A percentile compares a stretch with the other conserved stretches of the same genome.
phyloP scores from a whole-genome alignment of 805 yeast genomes.

The Teunomyces kruisii region DNA sequence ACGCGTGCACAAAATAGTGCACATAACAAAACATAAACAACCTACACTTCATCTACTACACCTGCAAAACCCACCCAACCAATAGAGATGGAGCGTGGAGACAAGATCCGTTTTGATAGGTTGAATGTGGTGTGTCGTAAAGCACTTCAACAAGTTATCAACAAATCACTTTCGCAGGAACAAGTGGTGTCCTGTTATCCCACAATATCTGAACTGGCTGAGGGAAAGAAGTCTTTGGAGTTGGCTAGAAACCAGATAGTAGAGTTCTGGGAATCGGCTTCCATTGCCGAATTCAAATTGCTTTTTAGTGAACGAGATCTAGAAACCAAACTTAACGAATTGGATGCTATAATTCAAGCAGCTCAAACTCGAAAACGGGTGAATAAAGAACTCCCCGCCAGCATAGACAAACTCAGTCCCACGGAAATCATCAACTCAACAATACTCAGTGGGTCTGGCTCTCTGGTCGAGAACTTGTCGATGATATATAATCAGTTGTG shows the following conservation, averaged over 20 bases:
- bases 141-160: conserved; percentile 55
- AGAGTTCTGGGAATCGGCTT: conserved; percentile 50
- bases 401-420: conserved; percentile 29
- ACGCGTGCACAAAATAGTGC: neutral
- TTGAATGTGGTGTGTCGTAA: conserved; percentile 50
- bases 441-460: conserved; percentile 17
- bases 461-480: conserved; percentile 25
- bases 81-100: conserved; percentile 9
- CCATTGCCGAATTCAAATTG: conserved; percentile 52
- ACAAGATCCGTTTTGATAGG: conserved; percentile 47
- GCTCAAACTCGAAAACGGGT: conserved; percentile 33
- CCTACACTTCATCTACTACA: neutral
- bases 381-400: conserved; percentile 10
- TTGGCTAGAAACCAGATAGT: conserved; percentile 54
- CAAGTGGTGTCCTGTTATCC: conserved; percentile 58
- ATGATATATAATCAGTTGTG: conserved; percentile 39
- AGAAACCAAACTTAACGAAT: conserved; percentile 41
- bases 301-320: conserved; percentile 51
- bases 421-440: conserved; percentile 34
- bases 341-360: conserved; percentile 47
- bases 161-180: conserved; percentile 48
- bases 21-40: conserved; percentile 2
- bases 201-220: conserved; percentile 43
- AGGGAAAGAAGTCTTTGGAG: conserved; percentile 44
- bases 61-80: neutral